Conservation (phyloP, 139 green algal genomes). For the Marvania coccoides region DNA sequence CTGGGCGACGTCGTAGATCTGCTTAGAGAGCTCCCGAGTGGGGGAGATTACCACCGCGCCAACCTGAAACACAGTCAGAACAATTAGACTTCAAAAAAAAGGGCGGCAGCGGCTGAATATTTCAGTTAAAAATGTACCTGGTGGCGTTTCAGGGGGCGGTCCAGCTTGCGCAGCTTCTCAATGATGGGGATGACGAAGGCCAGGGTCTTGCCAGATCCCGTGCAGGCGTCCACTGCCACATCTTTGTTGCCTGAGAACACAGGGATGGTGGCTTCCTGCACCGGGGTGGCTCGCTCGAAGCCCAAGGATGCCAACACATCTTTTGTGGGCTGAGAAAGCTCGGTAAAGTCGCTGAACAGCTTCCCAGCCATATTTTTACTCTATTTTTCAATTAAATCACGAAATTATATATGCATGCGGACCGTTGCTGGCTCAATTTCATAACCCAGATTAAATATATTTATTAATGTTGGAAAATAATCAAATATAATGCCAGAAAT, state of each 20-base stretch:
- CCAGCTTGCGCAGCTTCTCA: conserved; percentile 69
- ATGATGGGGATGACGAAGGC: conserved; percentile 92
- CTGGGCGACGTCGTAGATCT: conserved; percentile 77
- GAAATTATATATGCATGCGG: no score
- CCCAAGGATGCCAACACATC: conserved; percentile 40
- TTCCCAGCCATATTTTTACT: not conserved
- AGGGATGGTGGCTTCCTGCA: conserved; percentile 89
- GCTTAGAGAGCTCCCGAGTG: conserved; percentile 86
- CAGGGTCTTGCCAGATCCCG: conserved; percentile 95
- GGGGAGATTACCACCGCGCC: conserved; percentile 87
- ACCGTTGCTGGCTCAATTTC: no score
- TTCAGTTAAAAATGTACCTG: conserved; percentile 48
- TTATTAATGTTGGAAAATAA: no score
- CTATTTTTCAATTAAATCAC: no score
- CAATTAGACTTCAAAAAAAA: not conserved
- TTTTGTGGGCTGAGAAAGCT: conserved; percentile 42
- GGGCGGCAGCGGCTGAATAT: not conserved
- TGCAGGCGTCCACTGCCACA: conserved; percentile 92
- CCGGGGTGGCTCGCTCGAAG: conserved; percentile 74
- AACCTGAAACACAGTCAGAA: conserved; percentile 44
- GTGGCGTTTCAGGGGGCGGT: conserved; percentile 56
- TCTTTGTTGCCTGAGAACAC: conserved; percentile 92
- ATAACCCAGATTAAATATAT: no score
- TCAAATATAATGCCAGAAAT: no score
- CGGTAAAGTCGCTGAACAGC: conserved; percentile 11